These are phyloP conservation scores for Neurospora sublineolata DNA, from an alignment of 495 filamentous ascomycete genomes.

Conservation along the genomic window DNA sequence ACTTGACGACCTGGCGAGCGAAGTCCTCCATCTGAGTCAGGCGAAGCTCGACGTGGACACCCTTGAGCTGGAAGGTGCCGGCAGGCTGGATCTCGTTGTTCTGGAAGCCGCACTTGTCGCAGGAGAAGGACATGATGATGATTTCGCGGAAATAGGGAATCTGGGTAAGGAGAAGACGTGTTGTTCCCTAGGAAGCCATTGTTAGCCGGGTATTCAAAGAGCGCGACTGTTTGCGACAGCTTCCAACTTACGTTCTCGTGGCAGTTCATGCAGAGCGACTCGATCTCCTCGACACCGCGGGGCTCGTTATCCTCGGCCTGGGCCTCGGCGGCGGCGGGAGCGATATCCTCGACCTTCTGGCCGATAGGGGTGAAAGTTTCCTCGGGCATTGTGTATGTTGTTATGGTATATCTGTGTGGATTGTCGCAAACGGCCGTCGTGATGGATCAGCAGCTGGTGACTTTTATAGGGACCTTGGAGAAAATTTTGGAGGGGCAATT, in stretches of 20 bases:
- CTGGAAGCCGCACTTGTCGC: constrained; percentile 72
- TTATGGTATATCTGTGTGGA: background rate
- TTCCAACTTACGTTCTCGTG: constrained; percentile 59
- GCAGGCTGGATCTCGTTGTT: constrained; percentile 91
- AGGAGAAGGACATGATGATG: constrained; percentile 92
- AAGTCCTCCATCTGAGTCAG: constrained; percentile 60
- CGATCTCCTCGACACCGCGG: constrained; percentile 49
- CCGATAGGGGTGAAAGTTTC: constrained; percentile 42
- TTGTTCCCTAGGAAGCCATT: constrained; percentile 50
- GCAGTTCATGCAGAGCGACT: constrained; percentile 39
- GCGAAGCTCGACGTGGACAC: constrained; percentile 64
- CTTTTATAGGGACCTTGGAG: constrained; percentile 3
- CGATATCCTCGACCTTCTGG: constrained; percentile 39
- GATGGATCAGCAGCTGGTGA: background rate
- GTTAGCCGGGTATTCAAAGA: constrained; percentile 1
- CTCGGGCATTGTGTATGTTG: constrained; percentile 22
- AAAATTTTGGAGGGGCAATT: constrained; percentile 29
- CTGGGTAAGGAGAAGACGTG: constrained; percentile 72
- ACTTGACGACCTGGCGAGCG: constrained; percentile 79
- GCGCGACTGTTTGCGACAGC: background rate
- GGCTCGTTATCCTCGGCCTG: constrained; percentile 34
- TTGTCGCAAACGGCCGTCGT: background rate
- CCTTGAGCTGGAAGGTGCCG: constrained; percentile 79
- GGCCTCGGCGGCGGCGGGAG: constrained; percentile 14
- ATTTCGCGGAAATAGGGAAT: constrained; percentile 96